These are phyloP conservation scores for Alternaria tenuissima DNA, from an alignment of 2,329 filamentous ascomycete species.

Conservation along the genomic window DNA sequence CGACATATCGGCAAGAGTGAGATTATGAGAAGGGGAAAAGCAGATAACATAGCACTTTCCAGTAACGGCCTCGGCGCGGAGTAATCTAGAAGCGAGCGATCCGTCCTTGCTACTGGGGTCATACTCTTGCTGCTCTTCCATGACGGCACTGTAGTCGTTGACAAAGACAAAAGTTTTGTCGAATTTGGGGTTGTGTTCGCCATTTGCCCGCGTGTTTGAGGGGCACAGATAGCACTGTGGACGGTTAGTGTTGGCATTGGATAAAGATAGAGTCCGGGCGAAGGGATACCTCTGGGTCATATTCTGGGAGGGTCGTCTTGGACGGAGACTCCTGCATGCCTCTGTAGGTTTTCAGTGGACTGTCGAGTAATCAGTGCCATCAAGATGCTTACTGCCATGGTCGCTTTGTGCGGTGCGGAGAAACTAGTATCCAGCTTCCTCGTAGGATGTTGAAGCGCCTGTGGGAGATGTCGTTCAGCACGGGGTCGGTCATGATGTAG, in stretches of 20 bases:
- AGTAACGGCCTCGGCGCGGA: constrained; percentile 85
- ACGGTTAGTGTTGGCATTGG: constrained; percentile 28
- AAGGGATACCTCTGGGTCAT: constrained; percentile 69
- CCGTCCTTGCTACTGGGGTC: constrained; percentile 59
- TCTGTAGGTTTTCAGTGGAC: constrained; percentile 37
- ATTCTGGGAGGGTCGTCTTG: constrained; percentile 69
- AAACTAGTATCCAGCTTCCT: constrained; percentile 91
- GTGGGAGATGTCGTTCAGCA: constrained; percentile 91
- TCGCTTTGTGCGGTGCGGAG: constrained; percentile 93
- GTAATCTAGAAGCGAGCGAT: constrained; percentile 74
- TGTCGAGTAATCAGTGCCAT: background rate
- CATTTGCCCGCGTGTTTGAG: constrained; percentile 85
- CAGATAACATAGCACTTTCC: constrained; percentile 97
- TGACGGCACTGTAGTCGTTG: constrained; percentile 97
- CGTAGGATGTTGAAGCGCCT: constrained; percentile 91
- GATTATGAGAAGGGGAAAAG: constrained; percentile 88
- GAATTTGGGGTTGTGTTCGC: constrained; percentile 86
- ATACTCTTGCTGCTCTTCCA: constrained; percentile 89
- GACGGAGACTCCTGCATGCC: constrained; percentile 59
- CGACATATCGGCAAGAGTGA: constrained; percentile 90
- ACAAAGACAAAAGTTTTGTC: constrained; percentile 90
- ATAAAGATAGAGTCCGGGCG: constrained; percentile 1
- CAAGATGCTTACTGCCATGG: constrained; percentile 86
- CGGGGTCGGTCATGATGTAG: constrained; percentile 55
- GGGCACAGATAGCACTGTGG: constrained; percentile 90